phyloP scores from a whole-genome alignment of 768 basidiomycete genomes.

The Sistotremastrum niveocremeum region DNA sequence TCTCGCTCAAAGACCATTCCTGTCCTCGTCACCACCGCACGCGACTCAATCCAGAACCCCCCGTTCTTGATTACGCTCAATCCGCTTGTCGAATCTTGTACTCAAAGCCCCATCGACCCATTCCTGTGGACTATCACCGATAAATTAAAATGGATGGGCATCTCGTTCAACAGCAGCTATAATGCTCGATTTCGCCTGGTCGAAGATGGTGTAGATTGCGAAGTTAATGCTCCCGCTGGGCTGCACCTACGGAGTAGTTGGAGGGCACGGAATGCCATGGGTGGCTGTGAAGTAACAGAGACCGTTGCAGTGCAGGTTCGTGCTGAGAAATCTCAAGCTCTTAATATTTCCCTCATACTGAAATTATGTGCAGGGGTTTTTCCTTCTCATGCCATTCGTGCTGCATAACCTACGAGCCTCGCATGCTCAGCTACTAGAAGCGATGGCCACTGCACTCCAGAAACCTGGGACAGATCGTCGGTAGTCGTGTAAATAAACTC shows the following conservation, averaged over 20 bases:
- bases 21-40: too few species aligned
- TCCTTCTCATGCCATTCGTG: too few species aligned
- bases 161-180: neutral
- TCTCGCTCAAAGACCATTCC: too few species aligned
- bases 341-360: too few species aligned
- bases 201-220: slow-evolving; percentile 2
- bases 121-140: slow-evolving; percentile 2
- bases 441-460: too few species aligned
- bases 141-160: neutral
- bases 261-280: neutral
- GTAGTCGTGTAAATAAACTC: too few species aligned
- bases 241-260: neutral
- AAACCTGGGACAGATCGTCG: too few species aligned
- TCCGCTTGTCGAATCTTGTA: slow-evolving; percentile 1
- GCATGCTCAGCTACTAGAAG: too few species aligned
- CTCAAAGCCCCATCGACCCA: neutral
- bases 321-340: too few species aligned
- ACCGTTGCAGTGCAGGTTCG: neutral
- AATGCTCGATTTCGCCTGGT: neutral
- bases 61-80: neutral
- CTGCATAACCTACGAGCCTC: too few species aligned
- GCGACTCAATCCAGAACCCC: slow-evolving; percentile 1
- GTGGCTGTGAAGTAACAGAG: neutral
- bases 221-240: neutral
- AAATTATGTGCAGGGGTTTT: too few species aligned